Base-by-base conservation (phyloP, 257 asterid species). In the Hygrophila difformis region DNA sequence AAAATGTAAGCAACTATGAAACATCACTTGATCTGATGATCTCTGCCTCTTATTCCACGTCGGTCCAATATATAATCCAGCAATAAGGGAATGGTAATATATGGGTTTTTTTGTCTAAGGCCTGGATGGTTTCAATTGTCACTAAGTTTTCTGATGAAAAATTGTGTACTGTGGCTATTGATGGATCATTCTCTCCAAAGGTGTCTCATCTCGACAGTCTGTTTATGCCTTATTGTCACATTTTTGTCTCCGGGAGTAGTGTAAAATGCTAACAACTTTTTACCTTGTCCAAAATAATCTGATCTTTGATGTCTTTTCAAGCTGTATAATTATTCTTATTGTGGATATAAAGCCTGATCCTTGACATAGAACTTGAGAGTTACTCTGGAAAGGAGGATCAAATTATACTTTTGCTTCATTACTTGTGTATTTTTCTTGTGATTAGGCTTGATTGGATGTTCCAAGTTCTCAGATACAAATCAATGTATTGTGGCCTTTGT, bases 21-120 rank as follows among this genome's bases (percentile, higher is more conserved):
- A 26, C 22, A 36, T 51, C 55, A 14, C 31, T 46, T 52, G 42
- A 46, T n/a, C n/a, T n/a, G n/a, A n/a, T n/a, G n/a, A n/a, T 45
- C 17, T 6, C 26, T 22, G 17, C 47, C 16, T 34, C 53, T 44
- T n/a, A 39, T 50, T 35, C 20, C 40, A 43, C 14, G 41, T 14
- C 2, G 17, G 20, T 35, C 43, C 12, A 18, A 14, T 36, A 22
- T 15, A 34, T 33, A 39, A 39, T 15, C 34, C 4, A 44, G 26
- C 45, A 39, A n/a, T 21, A 40, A 24, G 59, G 42, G 20, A 28
- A 36, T 34, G 39, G 26, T 49, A 19, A 28, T 18, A 14, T 15
- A 21, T 23, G 38, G 36, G n/a, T n/a, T 42, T 31, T 21, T 38
- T 47, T 40, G 35, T 33, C 21, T 16, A 26, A 35, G 39, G 15